Conservation (phyloP, 169 alveolate genomes). For the Condylostoma magnum region DNA sequence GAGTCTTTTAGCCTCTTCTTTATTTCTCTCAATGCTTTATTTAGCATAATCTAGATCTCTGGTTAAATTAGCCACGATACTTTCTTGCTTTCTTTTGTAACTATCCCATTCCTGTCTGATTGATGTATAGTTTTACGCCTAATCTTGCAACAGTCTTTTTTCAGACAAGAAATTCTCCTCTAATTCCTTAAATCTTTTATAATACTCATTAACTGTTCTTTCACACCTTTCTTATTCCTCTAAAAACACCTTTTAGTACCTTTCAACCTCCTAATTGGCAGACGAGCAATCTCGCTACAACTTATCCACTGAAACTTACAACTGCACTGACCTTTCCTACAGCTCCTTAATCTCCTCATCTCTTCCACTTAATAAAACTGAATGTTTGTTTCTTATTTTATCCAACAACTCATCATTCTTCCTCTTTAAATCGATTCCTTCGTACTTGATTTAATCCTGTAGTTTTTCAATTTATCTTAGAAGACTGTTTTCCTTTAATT, state of each 20-base stretch:
- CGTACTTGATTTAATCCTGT: conserved; percentile 38
- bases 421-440: conserved; percentile 33
- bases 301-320: conserved; percentile 28
- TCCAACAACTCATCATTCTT: conserved; percentile 41
- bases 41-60: conserved; percentile 37
- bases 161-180: conserved; percentile 14
- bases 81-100: conserved; percentile 22
- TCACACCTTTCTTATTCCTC: conserved; percentile 29
- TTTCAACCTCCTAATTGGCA: conserved; percentile 30
- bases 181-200: conserved; percentile 29
- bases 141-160: conserved; percentile 2
- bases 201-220: conserved; percentile 38
- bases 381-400: conserved; percentile 39
- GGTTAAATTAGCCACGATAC: neutral
- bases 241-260: conserved; percentile 27
- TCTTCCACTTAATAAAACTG: conserved; percentile 27
- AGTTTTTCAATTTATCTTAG: conserved; percentile 41
- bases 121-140: neutral
- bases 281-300: conserved; percentile 33
- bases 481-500: conserved; percentile 48
- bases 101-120: conserved; percentile 27
- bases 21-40: conserved; percentile 32
- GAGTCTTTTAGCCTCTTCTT: conserved; percentile 44
- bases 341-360: conserved; percentile 55
- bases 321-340: conserved; percentile 24